Base-by-base conservation (phyloP, 1,284 basidiomycete genomes). In the Moesziomyces parantarcticus region DNA sequence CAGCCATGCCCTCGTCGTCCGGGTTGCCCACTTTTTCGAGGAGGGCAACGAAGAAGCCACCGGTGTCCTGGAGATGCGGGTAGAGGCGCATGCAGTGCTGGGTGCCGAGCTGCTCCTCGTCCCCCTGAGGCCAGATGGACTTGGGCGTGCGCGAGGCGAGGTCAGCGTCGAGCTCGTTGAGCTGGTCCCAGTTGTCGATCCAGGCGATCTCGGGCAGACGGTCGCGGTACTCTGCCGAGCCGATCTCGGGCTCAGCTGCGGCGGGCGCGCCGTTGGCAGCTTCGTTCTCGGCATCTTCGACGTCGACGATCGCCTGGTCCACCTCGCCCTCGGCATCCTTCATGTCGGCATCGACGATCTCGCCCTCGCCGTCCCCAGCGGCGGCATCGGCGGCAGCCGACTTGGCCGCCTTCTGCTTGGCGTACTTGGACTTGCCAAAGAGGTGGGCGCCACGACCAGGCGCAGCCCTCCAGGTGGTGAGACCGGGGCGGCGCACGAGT, bases 41-140 rank as follows among this genome's bases (percentile, higher is more conserved):
- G 0, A 97, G 91, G 18, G 94, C 93, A 25, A 99, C 90, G 80
- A 97, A 99, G 86, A 99, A 99, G 0, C 94, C 97, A 13, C 97
- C 97, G 0, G 95, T 94, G 84, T 99, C 92, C 85, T 99, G 96
- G 44, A 97, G 86, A 83, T 99, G 95, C 3, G 97, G 95, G 80
- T 97, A 93, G 44, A 83, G 72, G 41, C 80, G 70, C 72, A 82
- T 80, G 58, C 81, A 82, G 58, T 74, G 69, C 54, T 79, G 64
- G 6, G 79, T 50, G 22, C 75, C 68, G 18, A 80, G 63, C 26
- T 66, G 55, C 34, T 71, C 76, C 58, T 82, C 82, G 44, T 80
- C 79, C 32, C 81, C 82, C n/a, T 77, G 63, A 10, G 80, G 78
- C 82, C 82, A 83, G 29, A 81, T 60, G n/a, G 75, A 73, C 59